phyloP scores from a whole-genome alignment of 345 rosid genomes.

The Theobroma cacao region DNA sequence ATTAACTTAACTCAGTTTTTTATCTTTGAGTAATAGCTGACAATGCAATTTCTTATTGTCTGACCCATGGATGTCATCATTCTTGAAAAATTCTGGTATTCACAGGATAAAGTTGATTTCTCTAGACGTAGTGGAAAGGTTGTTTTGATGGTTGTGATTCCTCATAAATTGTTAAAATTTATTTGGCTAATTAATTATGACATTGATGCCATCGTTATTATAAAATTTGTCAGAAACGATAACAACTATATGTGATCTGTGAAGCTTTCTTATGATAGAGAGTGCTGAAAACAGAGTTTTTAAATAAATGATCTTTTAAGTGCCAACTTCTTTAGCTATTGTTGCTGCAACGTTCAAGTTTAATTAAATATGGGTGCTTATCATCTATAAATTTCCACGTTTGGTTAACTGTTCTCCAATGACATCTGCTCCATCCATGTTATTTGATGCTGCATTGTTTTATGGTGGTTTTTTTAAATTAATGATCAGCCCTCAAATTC shows the following conservation, averaged over 20 bases:
- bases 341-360: neutral
- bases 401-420: neutral
- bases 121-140: neutral
- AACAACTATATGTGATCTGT: neutral
- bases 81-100: neutral
- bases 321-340: neutral
- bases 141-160: neutral
- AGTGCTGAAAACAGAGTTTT: neutral
- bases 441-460: neutral
- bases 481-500: neutral
- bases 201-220: neutral
- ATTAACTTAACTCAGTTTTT: neutral
- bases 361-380: neutral
- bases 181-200: neutral
- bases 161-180: neutral
- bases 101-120: neutral
- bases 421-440: neutral
- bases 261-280: neutral
- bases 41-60: neutral
- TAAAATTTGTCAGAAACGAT: neutral
- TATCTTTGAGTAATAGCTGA: neutral
- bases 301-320: neutral
- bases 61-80: neutral
- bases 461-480: neutral
- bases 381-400: neutral